Evolutionary conservation across 345 rosid genomes (phyloP).

Genomic region (Psidium friedrichsthalianum): DNA sequence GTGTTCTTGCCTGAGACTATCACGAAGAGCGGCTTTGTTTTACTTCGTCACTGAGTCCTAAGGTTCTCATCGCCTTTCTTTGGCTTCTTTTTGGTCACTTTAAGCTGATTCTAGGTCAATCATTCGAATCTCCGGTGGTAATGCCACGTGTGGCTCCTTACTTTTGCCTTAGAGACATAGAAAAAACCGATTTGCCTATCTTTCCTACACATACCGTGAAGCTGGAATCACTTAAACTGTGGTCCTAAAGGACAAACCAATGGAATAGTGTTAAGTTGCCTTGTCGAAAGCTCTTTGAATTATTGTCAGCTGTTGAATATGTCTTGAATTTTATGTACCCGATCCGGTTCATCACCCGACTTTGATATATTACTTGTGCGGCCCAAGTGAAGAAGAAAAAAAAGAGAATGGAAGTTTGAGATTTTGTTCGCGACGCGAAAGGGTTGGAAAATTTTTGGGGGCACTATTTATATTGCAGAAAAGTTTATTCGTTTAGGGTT

Average conservation of each 20-base stretch:
- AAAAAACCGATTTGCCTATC: neutral
- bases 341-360: too few species aligned
- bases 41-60: neutral
- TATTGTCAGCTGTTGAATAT: too few species aligned
- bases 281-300: neutral
- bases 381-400: too few species aligned
- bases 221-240: neutral
- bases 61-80: neutral
- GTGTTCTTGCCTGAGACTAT: neutral
- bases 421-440: too few species aligned
- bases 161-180: neutral
- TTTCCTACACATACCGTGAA: neutral
- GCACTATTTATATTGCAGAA: too few species aligned
- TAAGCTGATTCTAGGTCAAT: neutral
- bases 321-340: too few species aligned
- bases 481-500: too few species aligned
- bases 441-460: too few species aligned
- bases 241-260: neutral
- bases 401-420: too few species aligned
- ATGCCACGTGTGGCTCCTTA: neutral
- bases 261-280: neutral
- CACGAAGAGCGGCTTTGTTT: neutral
- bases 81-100: neutral
- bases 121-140: neutral
- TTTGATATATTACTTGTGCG: too few species aligned